Base-by-base conservation (phyloP, 2,329 filamentous ascomycete species). In the Lachnellula occidentalis region DNA sequence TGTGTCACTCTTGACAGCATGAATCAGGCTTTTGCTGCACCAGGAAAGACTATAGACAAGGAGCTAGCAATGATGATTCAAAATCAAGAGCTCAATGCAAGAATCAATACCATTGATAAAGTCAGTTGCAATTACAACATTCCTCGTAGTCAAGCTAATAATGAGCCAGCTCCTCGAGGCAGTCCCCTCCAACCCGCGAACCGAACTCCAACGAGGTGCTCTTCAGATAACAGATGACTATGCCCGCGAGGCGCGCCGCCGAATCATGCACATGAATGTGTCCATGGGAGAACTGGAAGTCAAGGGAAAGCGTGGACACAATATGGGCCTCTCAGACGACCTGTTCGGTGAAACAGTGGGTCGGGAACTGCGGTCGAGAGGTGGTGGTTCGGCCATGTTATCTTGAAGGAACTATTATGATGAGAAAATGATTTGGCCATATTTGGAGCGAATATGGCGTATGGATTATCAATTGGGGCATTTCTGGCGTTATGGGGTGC, bases 11-110 rank as follows among this genome's bases (percentile, higher is more conserved):
- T 97, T 4, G 79, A 86, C 19, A 90, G 84, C 57, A 82, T 99
- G 76, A 83, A 88, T 8, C 76, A 80, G 36, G 86, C 89, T 2
- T 97, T 99, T 70, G 84, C 83, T 0, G 74, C 78, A 2, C 74
- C 81, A 0, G 80, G 80, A 4, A 73, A 78, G 58, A 78, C 80
- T 4, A 83, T 92, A 46, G 85, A 91, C 64, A 74, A 78, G 22
- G 94, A 99, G 71, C 76, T 97, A 34, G 80, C 87, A 27, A 69
- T 71, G 0, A 88, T 97, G 82, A 96, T 99, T 64, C 78, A 85
- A 50, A 75, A 78, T 12, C 84, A 85, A 7, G 78, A 78, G 1
- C 74, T 99, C 11, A 78, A 91, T 61, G 91, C 90, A 7, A 81
- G 90, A 27, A 86, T 99, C 56, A 91, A 99, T 68, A 81, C 88